These are phyloP conservation scores for Aspergillus bombycis DNA, from an alignment of 2,329 filamentous ascomycete genomes.

Conservation along the genomic window DNA sequence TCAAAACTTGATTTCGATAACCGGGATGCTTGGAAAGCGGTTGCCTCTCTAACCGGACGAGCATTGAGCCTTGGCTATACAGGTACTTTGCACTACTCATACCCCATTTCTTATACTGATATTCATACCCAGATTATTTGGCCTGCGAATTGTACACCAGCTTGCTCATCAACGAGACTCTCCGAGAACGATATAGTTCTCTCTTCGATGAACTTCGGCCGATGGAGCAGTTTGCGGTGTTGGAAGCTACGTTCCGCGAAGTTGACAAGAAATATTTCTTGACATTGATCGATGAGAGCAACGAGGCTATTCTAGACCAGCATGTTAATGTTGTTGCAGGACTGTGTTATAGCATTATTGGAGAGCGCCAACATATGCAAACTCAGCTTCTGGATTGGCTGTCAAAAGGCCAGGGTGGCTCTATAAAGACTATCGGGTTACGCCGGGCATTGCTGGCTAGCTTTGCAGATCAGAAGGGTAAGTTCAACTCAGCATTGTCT, in stretches of 20 bases:
- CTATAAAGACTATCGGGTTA: conserved; percentile 66
- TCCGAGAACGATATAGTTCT: conserved; percentile 34
- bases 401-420: conserved; percentile 64
- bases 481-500: conserved; percentile 10
- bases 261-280: conserved; percentile 45
- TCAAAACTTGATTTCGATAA: conserved; percentile 45
- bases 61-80: conserved; percentile 72
- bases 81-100: conserved; percentile 50
- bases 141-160: conserved; percentile 43
- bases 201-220: conserved; percentile 49
- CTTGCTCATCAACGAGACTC: conserved; percentile 35
- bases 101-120: conserved; percentile 17
- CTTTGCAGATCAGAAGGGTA: conserved; percentile 57
- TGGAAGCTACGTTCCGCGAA: conserved; percentile 51
- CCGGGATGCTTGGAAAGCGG: conserved; percentile 34
- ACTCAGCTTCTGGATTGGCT: conserved; percentile 67
- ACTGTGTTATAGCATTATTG: conserved; percentile 57
- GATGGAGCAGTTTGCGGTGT: conserved; percentile 52
- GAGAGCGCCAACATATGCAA: conserved; percentile 53
- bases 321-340: conserved; percentile 62
- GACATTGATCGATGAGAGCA: conserved; percentile 18
- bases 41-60: conserved; percentile 57
- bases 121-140: conserved; percentile 38
- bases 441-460: conserved; percentile 67
- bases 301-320: conserved; percentile 19